Evolutionary conservation across 2,329 filamentous ascomycete species (phyloP), one percentile per base, ranked within the genome.

Genomic region (Hirsutella minnesotensis): DNA sequence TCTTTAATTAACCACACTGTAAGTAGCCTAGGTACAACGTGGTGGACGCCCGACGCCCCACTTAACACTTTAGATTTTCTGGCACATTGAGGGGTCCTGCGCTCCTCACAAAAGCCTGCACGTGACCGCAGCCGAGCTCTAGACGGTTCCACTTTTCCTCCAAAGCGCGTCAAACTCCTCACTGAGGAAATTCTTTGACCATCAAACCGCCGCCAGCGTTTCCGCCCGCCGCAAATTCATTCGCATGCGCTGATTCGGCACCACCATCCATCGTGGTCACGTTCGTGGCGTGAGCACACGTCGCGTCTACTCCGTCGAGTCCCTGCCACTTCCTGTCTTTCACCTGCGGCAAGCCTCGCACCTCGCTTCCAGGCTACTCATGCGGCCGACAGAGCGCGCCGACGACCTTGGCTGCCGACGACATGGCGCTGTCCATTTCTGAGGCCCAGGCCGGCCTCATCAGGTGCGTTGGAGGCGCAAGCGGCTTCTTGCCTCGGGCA

Each of bases 371-470:
- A n/a, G n/a, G n/a, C n/a, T n/a, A 24, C 40, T 41, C 35, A 51
- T 52, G 50, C 41, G 31, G 40, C 31, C 42, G 35, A 29, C 38
- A 24, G 49, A 50, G 44, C 38, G 13, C 37, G 29, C n/a, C 18
- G 31, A 40, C 35, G 18, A 30, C 33, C 43, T 45, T 44, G 45
- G 45, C 19, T 42, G 50, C 43, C 40, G 47, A 49, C 51, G 51
- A 52, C 46, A 65, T 65, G 63, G 59, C 62, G 41, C 51, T 53
- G 46, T 60, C 61, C 44, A 61, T 67, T 41, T 58, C 63, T 27
- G 63, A 75, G 49, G 70, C 72, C 53, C 73, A 77, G 61, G 66
- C 70, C 48, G 75, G 78, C 65, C 68, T 79, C 43, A 74, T 77
- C 53, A 73, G 65, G 75, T 77, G 58, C 40, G 65, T 39, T n/a